These are phyloP conservation scores for Neurospora sp. DNA, from an alignment of 495 filamentous ascomycete species.

Conservation along the genomic window DNA sequence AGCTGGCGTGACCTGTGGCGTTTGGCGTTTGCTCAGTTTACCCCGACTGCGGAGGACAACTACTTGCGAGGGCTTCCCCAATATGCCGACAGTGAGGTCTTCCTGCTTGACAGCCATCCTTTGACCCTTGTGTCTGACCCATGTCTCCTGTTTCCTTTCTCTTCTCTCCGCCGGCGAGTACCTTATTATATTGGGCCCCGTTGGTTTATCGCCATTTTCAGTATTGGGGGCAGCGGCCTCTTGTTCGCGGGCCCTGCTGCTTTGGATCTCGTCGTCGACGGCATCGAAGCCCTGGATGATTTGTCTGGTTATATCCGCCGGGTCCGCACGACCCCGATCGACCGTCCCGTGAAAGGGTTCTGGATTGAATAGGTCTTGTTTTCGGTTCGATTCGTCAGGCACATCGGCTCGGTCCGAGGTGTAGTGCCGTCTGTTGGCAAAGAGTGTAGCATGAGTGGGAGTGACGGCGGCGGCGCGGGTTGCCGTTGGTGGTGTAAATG, in stretches of 20 bases:
- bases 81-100: not conserved
- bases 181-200: not conserved
- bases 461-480: not conserved
- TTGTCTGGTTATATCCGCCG: not conserved
- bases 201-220: not conserved
- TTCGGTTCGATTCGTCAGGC: not conserved
- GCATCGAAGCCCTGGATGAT: not conserved
- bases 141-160: not conserved
- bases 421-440: not conserved
- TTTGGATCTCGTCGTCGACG: not conserved
- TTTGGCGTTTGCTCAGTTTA: not conserved
- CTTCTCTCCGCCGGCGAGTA: not conserved
- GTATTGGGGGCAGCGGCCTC: not conserved
- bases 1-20: not conserved
- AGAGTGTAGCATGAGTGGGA: not conserved
- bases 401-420: not conserved
- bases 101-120: not conserved
- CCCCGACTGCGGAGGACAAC: constrained; percentile 16
- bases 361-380: not conserved
- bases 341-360: not conserved
- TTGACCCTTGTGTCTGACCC: not conserved
- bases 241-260: not conserved
- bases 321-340: not conserved
- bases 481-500: not conserved
- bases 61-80: not conserved